Evolutionary conservation across 768 basidiomycete genomes (phyloP), one percentile per base, ranked within the genome.

Genomic region (Lactarius hatsudake): DNA sequence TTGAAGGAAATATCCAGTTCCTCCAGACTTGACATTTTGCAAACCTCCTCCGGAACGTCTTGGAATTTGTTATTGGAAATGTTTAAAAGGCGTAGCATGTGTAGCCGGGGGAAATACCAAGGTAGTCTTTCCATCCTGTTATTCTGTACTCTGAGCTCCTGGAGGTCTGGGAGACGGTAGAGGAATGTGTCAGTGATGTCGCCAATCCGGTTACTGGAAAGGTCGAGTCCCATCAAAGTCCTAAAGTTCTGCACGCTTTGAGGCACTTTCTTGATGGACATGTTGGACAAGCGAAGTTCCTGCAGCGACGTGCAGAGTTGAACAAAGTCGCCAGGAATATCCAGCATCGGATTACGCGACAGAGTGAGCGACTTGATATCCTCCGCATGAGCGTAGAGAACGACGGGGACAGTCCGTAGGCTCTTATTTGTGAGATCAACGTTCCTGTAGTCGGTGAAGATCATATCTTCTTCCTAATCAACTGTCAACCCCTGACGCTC

Each of bases 1-100:
- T 99, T 99, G 82, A 98, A 98, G 0, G 97, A 98, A 45, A 97
- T 81, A 73, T 98, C 96, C 23, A 99, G 86, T 72, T 96, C 93
- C 43, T 83, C 79, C 23, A 99, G 84, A n/a, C 79, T 83, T 5
- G 80, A 77, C 73, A 98, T 85, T 67, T 88, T 81, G 75, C 85
- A 87, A 32, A 99, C 84, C 42, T 90, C 90, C 0, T 79, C 70
- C 0, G 96, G 96, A 60, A 98, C 81, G 8, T 73, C 74, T 34
- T 83, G 83, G 76, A 98, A 94, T 75, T 94, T 93, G 82, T 98
- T 99, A 78, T 98, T 98, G 62, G 95, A 96, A 65, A 98, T 89
- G 78, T 97, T 96, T 69, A 98, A 84, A 30, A 86, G 85, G 59
- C 84, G 85, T 62, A 98, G 84, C 54, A 80, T 77, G 51, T 84